Conservation (phyloP, 75 land plant genomes). For the Pinus tabuliformis region DNA sequence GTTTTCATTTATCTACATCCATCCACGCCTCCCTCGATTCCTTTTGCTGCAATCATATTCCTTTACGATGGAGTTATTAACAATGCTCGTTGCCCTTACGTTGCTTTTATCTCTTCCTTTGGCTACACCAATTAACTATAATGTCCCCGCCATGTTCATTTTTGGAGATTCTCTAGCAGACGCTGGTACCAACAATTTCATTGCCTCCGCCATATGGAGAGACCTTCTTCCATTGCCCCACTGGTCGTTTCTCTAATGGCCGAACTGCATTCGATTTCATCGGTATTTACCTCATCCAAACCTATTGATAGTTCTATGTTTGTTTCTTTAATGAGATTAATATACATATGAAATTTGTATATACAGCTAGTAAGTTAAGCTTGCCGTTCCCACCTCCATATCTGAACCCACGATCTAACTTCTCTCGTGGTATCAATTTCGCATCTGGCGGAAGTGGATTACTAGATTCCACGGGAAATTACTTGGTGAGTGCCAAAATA, state of each 20-base stretch:
- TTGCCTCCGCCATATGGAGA: conserved; percentile 35
- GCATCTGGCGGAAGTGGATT: conserved; percentile 1
- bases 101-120: too few species aligned
- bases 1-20: too few species aligned
- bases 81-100: too few species aligned
- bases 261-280: conserved; percentile 39
- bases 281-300: neutral
- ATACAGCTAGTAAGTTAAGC: neutral
- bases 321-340: neutral
- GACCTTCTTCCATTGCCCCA: conserved; percentile 34
- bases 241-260: conserved; percentile 55
- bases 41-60: too few species aligned
- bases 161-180: conserved; percentile 4
- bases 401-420: neutral
- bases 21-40: too few species aligned
- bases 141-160: neutral
- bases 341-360: neutral
- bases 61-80: too few species aligned
- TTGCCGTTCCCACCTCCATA: neutral
- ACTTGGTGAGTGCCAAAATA: neutral
- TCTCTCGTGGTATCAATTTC: neutral
- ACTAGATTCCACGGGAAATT: neutral
- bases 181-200: neutral
- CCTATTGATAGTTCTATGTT: neutral
- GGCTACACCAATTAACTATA: too few species aligned